A percentile compares a stretch with the other conserved stretches of the same genome.
phyloP scores from a whole-genome alignment of 1,284 basidiomycete species.

The Psilocybe mexicana region DNA sequence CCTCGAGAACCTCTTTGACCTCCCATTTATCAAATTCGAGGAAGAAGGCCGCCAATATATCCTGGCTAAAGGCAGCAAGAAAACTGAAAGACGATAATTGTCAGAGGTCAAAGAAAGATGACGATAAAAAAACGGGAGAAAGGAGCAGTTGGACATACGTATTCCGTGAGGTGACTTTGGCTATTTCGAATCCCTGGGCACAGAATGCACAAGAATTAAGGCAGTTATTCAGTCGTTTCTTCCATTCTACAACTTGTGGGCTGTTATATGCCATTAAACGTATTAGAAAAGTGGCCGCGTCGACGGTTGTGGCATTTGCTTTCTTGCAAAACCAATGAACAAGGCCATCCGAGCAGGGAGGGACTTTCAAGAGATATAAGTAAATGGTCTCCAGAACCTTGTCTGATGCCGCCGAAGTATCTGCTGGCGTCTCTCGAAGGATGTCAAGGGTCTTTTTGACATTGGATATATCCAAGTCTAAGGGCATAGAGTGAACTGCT shows the following conservation, averaged over 20 bases:
- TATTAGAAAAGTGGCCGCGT: constrained; percentile 76
- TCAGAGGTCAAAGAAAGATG: neutral
- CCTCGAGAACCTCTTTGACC: constrained; percentile 45
- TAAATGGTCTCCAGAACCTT: constrained; percentile 54
- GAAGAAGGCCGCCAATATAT: constrained; percentile 60
- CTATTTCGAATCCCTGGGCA: constrained; percentile 62
- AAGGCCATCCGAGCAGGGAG: constrained; percentile 34
- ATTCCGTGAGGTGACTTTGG: constrained; percentile 58
- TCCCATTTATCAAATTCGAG: constrained; percentile 72
- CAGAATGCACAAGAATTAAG: constrained; percentile 67
- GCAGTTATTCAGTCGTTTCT: constrained; percentile 53
- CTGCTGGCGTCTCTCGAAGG: constrained; percentile 58
- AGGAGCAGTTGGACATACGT: constrained; percentile 54
- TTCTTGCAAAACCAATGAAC: constrained; percentile 75
- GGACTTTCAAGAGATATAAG: constrained; percentile 53
- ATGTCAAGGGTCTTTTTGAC: constrained; percentile 45
- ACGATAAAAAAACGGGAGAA: neutral
- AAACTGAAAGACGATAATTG: constrained; percentile 46
- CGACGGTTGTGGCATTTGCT: constrained; percentile 51
- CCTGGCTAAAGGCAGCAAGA: constrained; percentile 59
- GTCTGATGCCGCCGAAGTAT: constrained; percentile 48
- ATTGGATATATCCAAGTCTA: constrained; percentile 20
- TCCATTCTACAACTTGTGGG: constrained; percentile 62
- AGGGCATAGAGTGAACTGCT: constrained; percentile 3
- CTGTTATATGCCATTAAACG: constrained; percentile 79